These are phyloP conservation scores for Solanum chiquidenum DNA, from an alignment of 257 asterid species.

Conservation along the genomic window DNA sequence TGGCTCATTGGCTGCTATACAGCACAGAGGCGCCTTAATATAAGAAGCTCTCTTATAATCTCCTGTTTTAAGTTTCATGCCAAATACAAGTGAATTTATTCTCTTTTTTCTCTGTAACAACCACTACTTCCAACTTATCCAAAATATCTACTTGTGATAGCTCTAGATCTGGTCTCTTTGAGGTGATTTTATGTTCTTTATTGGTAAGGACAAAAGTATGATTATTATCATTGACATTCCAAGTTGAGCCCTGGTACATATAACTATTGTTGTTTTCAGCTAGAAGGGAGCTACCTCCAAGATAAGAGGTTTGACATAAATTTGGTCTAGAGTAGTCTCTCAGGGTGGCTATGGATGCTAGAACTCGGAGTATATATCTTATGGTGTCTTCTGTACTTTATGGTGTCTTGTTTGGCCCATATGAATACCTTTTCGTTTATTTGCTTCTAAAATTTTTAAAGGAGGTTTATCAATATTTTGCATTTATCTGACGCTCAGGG, in stretches of 20 bases:
- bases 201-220: background rate
- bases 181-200: background rate
- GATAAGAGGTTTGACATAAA: background rate
- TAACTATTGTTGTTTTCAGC: background rate
- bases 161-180: background rate
- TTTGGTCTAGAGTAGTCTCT: background rate
- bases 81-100: background rate
- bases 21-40: background rate
- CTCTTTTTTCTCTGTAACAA: background rate
- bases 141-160: background rate
- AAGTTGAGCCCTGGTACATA: background rate
- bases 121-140: background rate
- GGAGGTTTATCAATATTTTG: background rate
- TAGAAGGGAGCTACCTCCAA: background rate
- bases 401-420: background rate
- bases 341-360: background rate
- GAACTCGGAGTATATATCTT: background rate
- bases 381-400: background rate
- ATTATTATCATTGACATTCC: background rate
- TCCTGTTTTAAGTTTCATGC: background rate
- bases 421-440: background rate
- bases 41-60: background rate
- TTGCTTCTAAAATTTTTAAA: background rate
- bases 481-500: background rate
- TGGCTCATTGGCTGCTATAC: background rate